Percentiles rank a stretch among this genome's conserved stretches.
Evolutionary conservation across 2,329 filamentous ascomycete species (phyloP).

Genomic region (Eutypella sp.): DNA sequence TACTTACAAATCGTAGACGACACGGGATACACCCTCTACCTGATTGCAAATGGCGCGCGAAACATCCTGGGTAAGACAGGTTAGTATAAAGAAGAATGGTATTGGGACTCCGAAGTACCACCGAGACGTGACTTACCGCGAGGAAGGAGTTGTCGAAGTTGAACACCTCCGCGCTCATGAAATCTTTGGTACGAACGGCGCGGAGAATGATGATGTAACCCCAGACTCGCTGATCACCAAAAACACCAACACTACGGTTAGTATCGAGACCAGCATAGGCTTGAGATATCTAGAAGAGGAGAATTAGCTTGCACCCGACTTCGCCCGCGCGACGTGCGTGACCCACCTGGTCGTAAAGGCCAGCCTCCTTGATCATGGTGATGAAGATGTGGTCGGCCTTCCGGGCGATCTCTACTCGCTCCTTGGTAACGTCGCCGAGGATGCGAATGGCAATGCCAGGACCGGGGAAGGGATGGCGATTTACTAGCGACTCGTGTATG

Average conservation of each 20-base stretch:
- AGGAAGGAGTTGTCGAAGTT: constrained; percentile 42
- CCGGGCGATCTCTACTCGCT: constrained; percentile 74
- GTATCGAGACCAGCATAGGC: constrained; percentile 42
- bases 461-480: constrained; percentile 73
- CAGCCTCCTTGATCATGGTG: constrained; percentile 65
- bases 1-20: constrained; percentile 54
- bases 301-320: constrained; percentile 3
- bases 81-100: background rate
- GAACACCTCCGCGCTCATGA: constrained; percentile 65
- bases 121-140: constrained; percentile 30
- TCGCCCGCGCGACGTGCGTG: background rate
- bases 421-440: constrained; percentile 76
- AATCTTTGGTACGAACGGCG: constrained; percentile 49
- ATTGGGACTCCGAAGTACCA: constrained; percentile 3
- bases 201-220: background rate
- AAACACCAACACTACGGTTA: constrained; percentile 29
- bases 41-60: constrained; percentile 68
- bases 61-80: constrained; percentile 59
- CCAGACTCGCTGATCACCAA: constrained; percentile 1
- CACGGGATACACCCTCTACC: constrained; percentile 66
- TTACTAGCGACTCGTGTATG: constrained; percentile 70
- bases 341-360: constrained; percentile 59
- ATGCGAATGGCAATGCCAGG: constrained; percentile 69
- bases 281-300: constrained; percentile 34
- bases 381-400: constrained; percentile 77